phyloP scores from a whole-genome alignment of 1,139 yeast species.

The Candida sojae region DNA sequence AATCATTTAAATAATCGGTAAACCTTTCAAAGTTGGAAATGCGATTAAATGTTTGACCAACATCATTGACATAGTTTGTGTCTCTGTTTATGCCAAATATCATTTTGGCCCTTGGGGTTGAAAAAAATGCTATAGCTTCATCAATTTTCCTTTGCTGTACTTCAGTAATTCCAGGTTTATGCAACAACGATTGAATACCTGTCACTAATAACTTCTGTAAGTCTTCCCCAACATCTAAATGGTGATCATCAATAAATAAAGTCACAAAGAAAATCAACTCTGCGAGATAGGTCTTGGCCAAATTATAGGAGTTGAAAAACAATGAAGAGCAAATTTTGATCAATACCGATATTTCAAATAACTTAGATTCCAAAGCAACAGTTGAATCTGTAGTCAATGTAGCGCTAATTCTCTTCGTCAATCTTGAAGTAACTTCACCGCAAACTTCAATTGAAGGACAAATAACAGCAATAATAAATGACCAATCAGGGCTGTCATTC shows the following conservation, averaged over 20 bases:
- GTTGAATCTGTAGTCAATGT: conserved; percentile 50
- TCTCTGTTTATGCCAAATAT: conserved; percentile 81
- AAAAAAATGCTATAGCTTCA: conserved; percentile 57
- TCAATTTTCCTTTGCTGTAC: conserved; percentile 48
- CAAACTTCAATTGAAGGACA: conserved; percentile 77
- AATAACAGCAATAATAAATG: conserved; percentile 59
- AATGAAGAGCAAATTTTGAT: conserved; percentile 66
- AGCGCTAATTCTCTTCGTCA: conserved; percentile 53
- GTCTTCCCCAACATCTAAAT: conserved; percentile 66
- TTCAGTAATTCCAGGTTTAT: conserved; percentile 53
- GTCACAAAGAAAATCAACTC: conserved; percentile 74
- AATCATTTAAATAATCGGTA: conserved; percentile 59
- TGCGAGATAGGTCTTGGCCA: conserved; percentile 68
- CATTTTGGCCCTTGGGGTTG: conserved; percentile 73
- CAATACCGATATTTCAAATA: conserved; percentile 74
- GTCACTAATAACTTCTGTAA: conserved; percentile 69
- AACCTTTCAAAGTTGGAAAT: conserved; percentile 62
- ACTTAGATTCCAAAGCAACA: conserved; percentile 60
- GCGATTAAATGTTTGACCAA: conserved; percentile 47
- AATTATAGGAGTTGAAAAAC: conserved; percentile 69
- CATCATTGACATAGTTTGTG: conserved; percentile 25
- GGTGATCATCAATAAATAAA: conserved; percentile 72
- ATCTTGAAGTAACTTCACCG: conserved; percentile 60
- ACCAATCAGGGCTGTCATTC: conserved; percentile 72
- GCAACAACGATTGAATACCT: conserved; percentile 69